phyloP scores from a whole-genome alignment of 2,329 filamentous ascomycete genomes.

The Botrytis byssoidea region DNA sequence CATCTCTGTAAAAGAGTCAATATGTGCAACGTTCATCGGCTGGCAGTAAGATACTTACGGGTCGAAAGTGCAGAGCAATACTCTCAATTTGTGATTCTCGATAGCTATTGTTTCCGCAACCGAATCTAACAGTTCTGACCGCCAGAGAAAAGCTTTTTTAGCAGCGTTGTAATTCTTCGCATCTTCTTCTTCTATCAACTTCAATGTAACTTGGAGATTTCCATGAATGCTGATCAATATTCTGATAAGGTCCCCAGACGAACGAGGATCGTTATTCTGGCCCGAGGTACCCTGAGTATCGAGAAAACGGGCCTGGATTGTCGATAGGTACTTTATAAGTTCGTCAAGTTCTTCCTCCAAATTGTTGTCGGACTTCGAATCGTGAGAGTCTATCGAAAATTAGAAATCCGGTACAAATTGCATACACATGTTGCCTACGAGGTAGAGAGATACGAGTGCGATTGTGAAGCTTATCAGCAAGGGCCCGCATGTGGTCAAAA shows the following conservation, averaged over 20 bases:
- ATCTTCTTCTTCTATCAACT: not conserved
- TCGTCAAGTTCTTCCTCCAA: not conserved
- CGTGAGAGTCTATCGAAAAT: not conserved
- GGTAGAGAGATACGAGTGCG: not conserved
- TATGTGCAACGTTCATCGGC: not conserved
- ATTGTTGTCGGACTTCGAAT: not conserved
- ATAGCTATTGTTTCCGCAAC: not conserved
- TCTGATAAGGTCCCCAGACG: not conserved
- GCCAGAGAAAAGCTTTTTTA: not conserved
- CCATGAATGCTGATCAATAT: conserved; percentile 1
- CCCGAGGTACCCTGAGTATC: not conserved
- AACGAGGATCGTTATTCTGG: not conserved
- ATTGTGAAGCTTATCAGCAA: conserved; percentile 2
- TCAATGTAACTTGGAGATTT: not conserved
- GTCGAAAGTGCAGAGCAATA: conserved; percentile 12
- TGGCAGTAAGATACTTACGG: not conserved
- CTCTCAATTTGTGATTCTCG: conserved; percentile 13
- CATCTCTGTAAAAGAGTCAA: not conserved
- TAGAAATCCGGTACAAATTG: not conserved
- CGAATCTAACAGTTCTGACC: too few species aligned
- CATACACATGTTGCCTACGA: not conserved
- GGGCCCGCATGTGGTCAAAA: conserved; percentile 10
- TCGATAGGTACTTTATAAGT: conserved; percentile 1
- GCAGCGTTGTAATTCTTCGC: not conserved
- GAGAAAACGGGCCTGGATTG: not conserved